Percentiles rank a stretch among this genome's conserved stretches.
These are phyloP conservation scores for Cutaneotrichosporon sp. DNA, from an alignment of 1,284 basidiomycete genomes.

Conservation along the genomic window DNA sequence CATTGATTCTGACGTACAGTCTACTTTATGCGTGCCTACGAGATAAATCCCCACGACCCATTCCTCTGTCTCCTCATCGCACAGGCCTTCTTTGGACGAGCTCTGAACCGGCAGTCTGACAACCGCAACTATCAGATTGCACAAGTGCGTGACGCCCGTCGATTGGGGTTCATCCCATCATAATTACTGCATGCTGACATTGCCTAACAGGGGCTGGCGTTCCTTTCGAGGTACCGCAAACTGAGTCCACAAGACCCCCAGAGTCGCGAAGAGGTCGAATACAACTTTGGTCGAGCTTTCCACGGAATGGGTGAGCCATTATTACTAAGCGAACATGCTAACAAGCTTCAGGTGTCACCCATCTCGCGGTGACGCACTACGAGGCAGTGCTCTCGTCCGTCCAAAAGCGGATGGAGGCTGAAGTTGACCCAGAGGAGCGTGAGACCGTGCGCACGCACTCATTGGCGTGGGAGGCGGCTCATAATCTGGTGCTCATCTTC, in stretches of 20 bases:
- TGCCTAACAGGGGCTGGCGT: constrained; percentile 67
- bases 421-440: constrained; percentile 5
- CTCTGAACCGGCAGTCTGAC: constrained; percentile 89
- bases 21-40: constrained; percentile 82
- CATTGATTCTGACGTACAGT: constrained; percentile 52
- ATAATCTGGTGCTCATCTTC: constrained; percentile 80
- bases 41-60: constrained; percentile 75
- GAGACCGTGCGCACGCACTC: constrained; percentile 48
- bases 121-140: constrained; percentile 79
- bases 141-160: constrained; percentile 55
- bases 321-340: neutral
- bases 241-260: constrained; percentile 51
- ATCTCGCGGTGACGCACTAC: constrained; percentile 77
- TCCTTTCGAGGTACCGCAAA: constrained; percentile 68
- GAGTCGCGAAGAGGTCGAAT: constrained; percentile 71
- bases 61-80: constrained; percentile 76
- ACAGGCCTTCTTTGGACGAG: constrained; percentile 77
- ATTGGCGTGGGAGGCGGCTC: constrained; percentile 67
- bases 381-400: constrained; percentile 64
- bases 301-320: constrained; percentile 71
- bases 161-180: neutral
- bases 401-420: constrained; percentile 47
- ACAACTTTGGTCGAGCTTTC: constrained; percentile 84
- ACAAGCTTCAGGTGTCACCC: constrained; percentile 59
- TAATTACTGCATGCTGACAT: constrained; percentile 2